Conservation (phyloP, 2,329 filamentous ascomycete species). For the Botryosphaeria agaves region DNA sequence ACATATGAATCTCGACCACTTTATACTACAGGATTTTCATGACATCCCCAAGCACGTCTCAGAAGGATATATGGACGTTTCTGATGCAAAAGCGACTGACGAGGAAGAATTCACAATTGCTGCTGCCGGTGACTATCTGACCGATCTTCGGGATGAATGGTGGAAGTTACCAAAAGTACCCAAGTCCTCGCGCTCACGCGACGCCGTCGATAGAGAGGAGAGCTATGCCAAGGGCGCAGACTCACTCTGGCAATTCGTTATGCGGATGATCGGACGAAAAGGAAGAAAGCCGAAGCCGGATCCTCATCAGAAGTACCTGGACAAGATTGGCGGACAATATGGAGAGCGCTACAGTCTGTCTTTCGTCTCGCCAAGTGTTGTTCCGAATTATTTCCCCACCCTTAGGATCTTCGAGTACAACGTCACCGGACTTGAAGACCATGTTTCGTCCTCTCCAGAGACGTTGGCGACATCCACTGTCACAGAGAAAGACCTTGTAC, state of each 20-base stretch:
- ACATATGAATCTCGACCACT: slow-evolving; percentile 98
- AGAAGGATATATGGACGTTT: slow-evolving; percentile 20
- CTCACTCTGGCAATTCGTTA: slow-evolving; percentile 6
- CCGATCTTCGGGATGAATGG: slow-evolving; percentile 65
- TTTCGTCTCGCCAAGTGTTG: slow-evolving; percentile 68
- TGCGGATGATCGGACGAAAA: slow-evolving; percentile 16
- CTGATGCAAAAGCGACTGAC: slow-evolving; percentile 1
- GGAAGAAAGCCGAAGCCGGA: slow-evolving; percentile 36
- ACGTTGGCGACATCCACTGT: too few relatives aligned
- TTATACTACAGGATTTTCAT: slow-evolving; percentile 73
- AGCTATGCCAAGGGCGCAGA: slow-evolving; percentile 5
- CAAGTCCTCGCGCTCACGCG: slow-evolving; percentile 4
- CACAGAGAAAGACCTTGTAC: too few relatives aligned
- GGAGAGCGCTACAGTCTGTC: slow-evolving; percentile 74
- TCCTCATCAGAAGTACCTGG: slow-evolving; percentile 34
- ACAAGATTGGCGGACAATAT: slow-evolving; percentile 61
- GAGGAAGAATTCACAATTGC: slow-evolving; percentile 35
- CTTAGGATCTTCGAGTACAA: slow-evolving; percentile 92
- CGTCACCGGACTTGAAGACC: slow-evolving; percentile 51
- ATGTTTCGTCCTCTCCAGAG: too few relatives aligned
- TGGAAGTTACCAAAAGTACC: slow-evolving; percentile 47
- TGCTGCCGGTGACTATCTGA: slow-evolving; percentile 65
- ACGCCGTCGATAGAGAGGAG: slow-evolving; percentile 2
- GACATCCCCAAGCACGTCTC: slow-evolving; percentile 47
- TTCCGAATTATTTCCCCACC: slow-evolving; percentile 84